A percentile compares a stretch with the other conserved stretches of the same genome.
These are phyloP conservation scores for Phytopythium montanum DNA, from an alignment of 352 stramenopile species.

Conservation along the genomic window DNA sequence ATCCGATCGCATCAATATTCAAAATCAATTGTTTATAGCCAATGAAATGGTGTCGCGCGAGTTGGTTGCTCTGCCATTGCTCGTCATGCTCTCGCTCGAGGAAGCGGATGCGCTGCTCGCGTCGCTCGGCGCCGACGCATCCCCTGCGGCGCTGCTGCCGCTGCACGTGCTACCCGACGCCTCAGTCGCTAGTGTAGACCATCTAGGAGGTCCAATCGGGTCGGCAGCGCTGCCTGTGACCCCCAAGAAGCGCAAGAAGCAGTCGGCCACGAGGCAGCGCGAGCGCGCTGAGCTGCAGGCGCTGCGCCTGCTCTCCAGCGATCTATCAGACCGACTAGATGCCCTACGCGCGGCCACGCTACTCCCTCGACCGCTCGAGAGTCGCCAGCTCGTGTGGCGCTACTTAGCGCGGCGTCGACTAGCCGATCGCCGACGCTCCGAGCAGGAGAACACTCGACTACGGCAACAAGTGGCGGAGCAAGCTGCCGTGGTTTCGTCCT, in stretches of 20 bases:
- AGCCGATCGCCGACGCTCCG: constrained; percentile 13
- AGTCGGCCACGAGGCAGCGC: constrained; percentile 17
- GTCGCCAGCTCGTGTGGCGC: constrained; percentile 17
- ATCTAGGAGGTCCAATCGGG: background rate
- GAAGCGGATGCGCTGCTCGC: constrained; percentile 11
- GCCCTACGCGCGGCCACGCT: constrained; percentile 5
- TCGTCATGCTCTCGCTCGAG: constrained; percentile 8
- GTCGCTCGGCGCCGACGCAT: constrained; percentile 4
- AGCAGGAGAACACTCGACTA: constrained; percentile 18
- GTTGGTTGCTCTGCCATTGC: too few relatives aligned
- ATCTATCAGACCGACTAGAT: constrained; percentile 17
- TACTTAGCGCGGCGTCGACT: constrained; percentile 21
- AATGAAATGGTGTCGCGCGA: background rate
- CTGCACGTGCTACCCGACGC: background rate
- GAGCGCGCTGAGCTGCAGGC: constrained; percentile 26
- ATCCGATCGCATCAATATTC: background rate
- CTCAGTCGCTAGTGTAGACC: background rate
- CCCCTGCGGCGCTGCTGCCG: background rate
- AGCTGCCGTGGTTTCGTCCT: background rate
- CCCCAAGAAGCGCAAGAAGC: constrained; percentile 12
- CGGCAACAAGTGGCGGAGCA: constrained; percentile 14
- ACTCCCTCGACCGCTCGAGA: background rate
- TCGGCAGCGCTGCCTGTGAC: background rate
- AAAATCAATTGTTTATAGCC: background rate
- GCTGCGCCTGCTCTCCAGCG: constrained; percentile 16